These are phyloP conservation scores for Ophiostoma pallidulum DNA, from an alignment of 2,329 filamentous ascomycete species.

Conservation along the genomic window DNA sequence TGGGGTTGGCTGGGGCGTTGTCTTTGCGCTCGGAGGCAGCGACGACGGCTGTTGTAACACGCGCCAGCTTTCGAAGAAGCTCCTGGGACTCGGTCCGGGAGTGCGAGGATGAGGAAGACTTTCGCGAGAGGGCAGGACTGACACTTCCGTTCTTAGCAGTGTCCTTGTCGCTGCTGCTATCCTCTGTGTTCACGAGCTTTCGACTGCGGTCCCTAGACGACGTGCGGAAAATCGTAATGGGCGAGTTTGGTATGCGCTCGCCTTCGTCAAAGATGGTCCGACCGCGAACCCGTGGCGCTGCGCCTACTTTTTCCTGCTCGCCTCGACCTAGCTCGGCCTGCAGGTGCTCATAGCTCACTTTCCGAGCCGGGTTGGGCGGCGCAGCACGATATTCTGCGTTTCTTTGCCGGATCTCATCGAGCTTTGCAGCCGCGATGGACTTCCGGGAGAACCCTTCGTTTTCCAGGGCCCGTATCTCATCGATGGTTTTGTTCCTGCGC, in stretches of 20 bases:
- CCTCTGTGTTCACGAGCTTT: background rate
- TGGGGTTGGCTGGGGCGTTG: background rate
- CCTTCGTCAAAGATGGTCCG: slow-evolving; percentile 18
- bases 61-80: slow-evolving; percentile 39
- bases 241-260: slow-evolving; percentile 30
- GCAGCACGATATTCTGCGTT: slow-evolving; percentile 33
- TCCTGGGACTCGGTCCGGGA: slow-evolving; percentile 36
- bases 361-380: slow-evolving; percentile 22
- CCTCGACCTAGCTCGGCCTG: background rate
- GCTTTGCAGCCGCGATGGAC: slow-evolving; percentile 37
- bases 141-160: background rate
- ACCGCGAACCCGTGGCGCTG: slow-evolving; percentile 5
- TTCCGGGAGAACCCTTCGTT: slow-evolving; percentile 34
- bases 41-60: slow-evolving; percentile 21
- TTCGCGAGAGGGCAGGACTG: slow-evolving; percentile 15
- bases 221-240: slow-evolving; percentile 30
- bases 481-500: slow-evolving; percentile 35
- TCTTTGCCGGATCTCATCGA: slow-evolving; percentile 44
- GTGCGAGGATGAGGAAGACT: slow-evolving; percentile 14
- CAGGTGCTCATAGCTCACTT: slow-evolving; percentile 21
- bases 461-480: slow-evolving; percentile 38
- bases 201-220: slow-evolving; percentile 9
- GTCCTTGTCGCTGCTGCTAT: slow-evolving; percentile 7
- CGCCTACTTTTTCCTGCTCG: background rate
- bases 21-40: slow-evolving; percentile 5